phyloP scores from a whole-genome alignment of 441 rosid genomes.

The Jatropha podagrica region DNA sequence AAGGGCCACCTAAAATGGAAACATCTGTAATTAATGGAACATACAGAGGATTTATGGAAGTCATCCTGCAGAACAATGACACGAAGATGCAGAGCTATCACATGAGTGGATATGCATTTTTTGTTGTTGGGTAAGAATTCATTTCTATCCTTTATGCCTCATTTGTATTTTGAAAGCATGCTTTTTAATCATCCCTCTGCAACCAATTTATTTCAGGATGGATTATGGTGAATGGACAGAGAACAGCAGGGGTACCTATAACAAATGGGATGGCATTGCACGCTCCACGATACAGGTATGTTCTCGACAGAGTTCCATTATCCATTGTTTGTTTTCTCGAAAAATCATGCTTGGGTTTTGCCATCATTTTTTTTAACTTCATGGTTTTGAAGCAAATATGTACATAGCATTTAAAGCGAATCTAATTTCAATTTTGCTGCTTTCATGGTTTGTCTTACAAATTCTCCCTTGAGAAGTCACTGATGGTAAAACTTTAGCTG shows the following conservation, averaged over 20 bases:
- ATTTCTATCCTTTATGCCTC: not conserved
- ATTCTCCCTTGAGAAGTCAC: not conserved
- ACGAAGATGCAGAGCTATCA: slow-evolving; percentile 89
- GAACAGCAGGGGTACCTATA: slow-evolving; percentile 86
- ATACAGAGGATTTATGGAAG: slow-evolving; percentile 86
- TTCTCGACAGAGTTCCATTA: not conserved
- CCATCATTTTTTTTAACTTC: not conserved
- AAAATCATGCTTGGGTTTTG: not conserved
- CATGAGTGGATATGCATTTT: slow-evolving; percentile 86
- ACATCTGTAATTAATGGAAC: slow-evolving; percentile 89
- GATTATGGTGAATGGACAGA: slow-evolving; percentile 96
- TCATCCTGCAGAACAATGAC: slow-evolving; percentile 89
- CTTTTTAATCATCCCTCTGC: slow-evolving; percentile 10
- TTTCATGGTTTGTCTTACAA: not conserved
- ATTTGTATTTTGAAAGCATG: slow-evolving; percentile 11
- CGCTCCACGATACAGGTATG: slow-evolving; percentile 81
- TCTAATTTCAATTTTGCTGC: not conserved
- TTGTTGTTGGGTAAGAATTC: slow-evolving; percentile 74
- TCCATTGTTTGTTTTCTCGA: not conserved
- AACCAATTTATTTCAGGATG: slow-evolving; percentile 58
- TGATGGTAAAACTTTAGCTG: not conserved
- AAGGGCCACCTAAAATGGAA: slow-evolving; percentile 55
- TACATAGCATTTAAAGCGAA: not conserved
- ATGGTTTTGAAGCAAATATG: not conserved
- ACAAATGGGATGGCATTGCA: slow-evolving; percentile 94